phyloP scores from a whole-genome alignment of 108 stramenopile species.

The Cyclotella atomus region DNA sequence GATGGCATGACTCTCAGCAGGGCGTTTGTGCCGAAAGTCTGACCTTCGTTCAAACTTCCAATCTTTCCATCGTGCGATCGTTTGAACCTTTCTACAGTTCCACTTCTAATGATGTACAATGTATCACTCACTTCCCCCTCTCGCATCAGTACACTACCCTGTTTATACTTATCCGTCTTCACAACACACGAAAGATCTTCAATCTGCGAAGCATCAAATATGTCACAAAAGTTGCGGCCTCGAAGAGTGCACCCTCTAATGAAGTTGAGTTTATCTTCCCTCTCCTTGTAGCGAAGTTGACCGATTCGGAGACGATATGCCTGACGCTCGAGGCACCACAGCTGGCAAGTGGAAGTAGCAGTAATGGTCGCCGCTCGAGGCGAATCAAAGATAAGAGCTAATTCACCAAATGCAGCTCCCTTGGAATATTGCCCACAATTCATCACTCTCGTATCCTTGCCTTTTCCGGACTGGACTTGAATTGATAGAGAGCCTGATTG shows the following conservation, averaged over 20 bases:
- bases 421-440: constrained; percentile 53
- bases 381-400: constrained; percentile 81
- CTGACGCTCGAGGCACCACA: constrained; percentile 86
- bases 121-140: constrained; percentile 89
- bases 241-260: constrained; percentile 65
- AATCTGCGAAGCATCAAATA: constrained; percentile 57
- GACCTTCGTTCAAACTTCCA: constrained; percentile 27
- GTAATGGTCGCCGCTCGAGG: constrained; percentile 90
- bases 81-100: constrained; percentile 51
- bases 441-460: constrained; percentile 18
- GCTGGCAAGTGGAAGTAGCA: constrained; percentile 55
- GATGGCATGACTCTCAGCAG: constrained; percentile 71
- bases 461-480: not conserved
- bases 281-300: constrained; percentile 60
- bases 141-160: constrained; percentile 80
- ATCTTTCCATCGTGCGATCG: constrained; percentile 51
- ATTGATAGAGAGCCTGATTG: constrained; percentile 31
- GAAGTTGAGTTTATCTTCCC: constrained; percentile 60
- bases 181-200: constrained; percentile 64
- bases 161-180: constrained; percentile 57
- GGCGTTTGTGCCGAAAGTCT: constrained; percentile 71
- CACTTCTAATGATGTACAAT: constrained; percentile 83
- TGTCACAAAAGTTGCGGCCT: constrained; percentile 42
- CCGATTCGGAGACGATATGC: constrained; percentile 70
- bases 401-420: constrained; percentile 70